Conservation (phyloP, 495 filamentous ascomycete genomes). For the Rusavskia elegans region DNA sequence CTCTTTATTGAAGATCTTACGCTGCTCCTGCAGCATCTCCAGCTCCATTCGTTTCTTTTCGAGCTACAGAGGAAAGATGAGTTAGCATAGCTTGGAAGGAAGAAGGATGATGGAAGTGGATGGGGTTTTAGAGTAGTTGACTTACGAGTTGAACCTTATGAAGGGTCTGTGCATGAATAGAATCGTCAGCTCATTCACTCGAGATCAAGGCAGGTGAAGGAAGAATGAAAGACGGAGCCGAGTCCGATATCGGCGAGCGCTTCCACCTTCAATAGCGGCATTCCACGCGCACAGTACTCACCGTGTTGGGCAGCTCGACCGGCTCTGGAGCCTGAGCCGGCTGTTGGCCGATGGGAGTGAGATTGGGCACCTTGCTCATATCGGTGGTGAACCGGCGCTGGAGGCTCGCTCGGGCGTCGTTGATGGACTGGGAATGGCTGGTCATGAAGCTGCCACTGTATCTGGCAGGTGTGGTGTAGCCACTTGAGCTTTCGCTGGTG, state of each 20-base stretch:
- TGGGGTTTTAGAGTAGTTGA: not conserved
- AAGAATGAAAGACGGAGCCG: not conserved
- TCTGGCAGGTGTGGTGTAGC: slow-evolving; percentile 52
- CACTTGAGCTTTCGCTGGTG: slow-evolving; percentile 48
- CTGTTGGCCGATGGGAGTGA: slow-evolving; percentile 55
- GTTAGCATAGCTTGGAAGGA: not conserved
- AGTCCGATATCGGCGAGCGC: not conserved
- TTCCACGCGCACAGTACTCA: slow-evolving; percentile 16
- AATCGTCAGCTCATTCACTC: slow-evolving; percentile 4
- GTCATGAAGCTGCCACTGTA: slow-evolving; percentile 40
- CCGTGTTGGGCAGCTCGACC: slow-evolving; percentile 40
- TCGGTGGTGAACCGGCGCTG: slow-evolving; percentile 92
- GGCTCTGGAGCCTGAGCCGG: slow-evolving; percentile 37
- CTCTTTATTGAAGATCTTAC: slow-evolving; percentile 68
- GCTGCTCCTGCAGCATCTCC: slow-evolving; percentile 72
- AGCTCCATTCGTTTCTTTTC: slow-evolving; percentile 86
- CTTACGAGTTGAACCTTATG: slow-evolving; percentile 31
- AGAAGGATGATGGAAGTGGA: not conserved
- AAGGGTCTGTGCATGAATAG: slow-evolving; percentile 16
- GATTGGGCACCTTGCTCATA: slow-evolving; percentile 67
- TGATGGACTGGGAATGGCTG: slow-evolving; percentile 33
- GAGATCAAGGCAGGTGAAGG: not conserved
- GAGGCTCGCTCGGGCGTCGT: slow-evolving; percentile 53
- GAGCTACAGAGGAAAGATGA: slow-evolving; percentile 36
- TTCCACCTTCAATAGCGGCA: not conserved